phyloP scores from a whole-genome alignment of 495 filamentous ascomycete genomes.

The Penicillium canariense region DNA sequence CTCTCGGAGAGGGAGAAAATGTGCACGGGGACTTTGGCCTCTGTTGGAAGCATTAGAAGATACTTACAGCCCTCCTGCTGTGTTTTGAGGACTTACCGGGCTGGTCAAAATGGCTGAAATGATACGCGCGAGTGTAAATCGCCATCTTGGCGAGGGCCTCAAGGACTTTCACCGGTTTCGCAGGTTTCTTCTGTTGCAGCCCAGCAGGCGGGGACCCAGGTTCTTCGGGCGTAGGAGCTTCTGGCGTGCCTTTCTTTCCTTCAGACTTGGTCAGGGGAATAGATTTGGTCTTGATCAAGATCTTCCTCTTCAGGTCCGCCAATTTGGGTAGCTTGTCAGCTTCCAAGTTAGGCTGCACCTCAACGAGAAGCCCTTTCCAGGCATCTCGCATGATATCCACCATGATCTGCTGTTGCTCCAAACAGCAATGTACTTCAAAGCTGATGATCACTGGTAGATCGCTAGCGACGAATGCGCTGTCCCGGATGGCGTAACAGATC shows the following conservation, averaged over 20 bases:
- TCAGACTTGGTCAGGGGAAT: constrained; percentile 37
- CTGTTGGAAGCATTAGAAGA: constrained; percentile 26
- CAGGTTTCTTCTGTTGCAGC: constrained; percentile 16
- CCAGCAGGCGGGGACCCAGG: constrained; percentile 6
- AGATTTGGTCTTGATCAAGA: constrained; percentile 89
- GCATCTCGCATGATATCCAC: constrained; percentile 81
- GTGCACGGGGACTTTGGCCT: constrained; percentile 73
- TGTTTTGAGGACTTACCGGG: constrained; percentile 41
- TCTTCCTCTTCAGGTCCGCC: constrained; percentile 65
- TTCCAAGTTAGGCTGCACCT: constrained; percentile 48
- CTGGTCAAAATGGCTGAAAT: constrained; percentile 67
- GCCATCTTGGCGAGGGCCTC: constrained; percentile 70
- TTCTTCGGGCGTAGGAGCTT: constrained; percentile 15
- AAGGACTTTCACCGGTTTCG: constrained; percentile 68
- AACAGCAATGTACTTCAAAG: constrained; percentile 79
- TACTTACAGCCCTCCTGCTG: not conserved
- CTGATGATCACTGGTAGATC: constrained; percentile 85
- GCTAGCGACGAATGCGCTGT: constrained; percentile 70
- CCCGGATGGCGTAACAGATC: constrained; percentile 75
- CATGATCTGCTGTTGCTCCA: constrained; percentile 82
- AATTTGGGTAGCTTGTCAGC: constrained; percentile 60
- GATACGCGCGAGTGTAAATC: constrained; percentile 77
- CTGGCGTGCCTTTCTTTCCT: constrained; percentile 28
- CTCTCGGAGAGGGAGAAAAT: constrained; percentile 86
- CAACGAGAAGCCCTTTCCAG: constrained; percentile 69